Percentiles rank a stretch among this genome's conserved stretches.
These are phyloP conservation scores for Acacia crassicarpa DNA, from an alignment of 306 rosid species.

Conservation along the genomic window DNA sequence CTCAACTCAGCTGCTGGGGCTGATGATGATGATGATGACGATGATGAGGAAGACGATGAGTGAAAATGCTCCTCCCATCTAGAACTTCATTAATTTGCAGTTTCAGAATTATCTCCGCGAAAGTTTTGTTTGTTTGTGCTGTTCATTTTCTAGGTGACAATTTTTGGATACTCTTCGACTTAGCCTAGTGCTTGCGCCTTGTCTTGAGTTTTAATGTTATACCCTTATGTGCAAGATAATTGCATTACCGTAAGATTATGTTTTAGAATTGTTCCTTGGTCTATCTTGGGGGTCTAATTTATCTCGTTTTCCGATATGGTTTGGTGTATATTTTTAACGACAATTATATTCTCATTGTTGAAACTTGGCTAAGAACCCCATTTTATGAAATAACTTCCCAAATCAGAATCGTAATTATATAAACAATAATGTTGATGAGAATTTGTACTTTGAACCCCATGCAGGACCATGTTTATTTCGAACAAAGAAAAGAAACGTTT, in stretches of 20 bases:
- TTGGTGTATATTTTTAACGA: background rate
- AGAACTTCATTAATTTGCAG: background rate
- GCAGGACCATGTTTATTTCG: no score
- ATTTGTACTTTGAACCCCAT: no score
- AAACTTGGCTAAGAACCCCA: no score
- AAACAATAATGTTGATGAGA: no score
- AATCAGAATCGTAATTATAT: no score
- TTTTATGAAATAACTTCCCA: no score
- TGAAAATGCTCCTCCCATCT: constrained; percentile 13
- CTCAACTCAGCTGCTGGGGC: constrained; percentile 59
- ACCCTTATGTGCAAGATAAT: background rate
- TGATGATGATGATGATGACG: constrained; percentile 3
- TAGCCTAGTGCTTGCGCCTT: background rate
- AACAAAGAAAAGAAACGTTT: no score
- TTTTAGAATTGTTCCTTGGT: background rate
- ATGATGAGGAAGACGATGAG: constrained; percentile 44
- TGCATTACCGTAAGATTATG: background rate
- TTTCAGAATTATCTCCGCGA: background rate
- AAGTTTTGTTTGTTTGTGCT: constrained; percentile 15
- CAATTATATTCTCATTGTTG: background rate
- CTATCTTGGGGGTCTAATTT: background rate
- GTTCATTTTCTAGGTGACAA: background rate
- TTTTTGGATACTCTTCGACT: constrained; percentile 21
- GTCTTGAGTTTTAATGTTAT: background rate
- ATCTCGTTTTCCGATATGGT: background rate